Percentiles rank a stretch among this genome's conserved stretches.
Conservation (phyloP, 2,329 filamentous ascomycete species). For the Cryphonectria naterciae region DNA sequence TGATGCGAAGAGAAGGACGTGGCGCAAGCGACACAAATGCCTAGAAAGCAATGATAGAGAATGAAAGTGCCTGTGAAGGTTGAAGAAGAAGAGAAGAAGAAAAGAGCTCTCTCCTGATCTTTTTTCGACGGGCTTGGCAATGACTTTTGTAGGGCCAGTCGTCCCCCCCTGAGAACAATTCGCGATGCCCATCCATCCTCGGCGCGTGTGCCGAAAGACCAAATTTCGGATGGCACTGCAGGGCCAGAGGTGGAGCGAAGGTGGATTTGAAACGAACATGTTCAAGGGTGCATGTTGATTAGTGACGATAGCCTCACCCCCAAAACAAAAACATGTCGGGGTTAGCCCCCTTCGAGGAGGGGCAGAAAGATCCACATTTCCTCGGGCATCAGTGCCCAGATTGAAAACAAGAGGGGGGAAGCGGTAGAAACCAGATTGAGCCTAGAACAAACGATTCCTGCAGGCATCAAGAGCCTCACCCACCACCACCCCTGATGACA, state of each 20-base stretch:
- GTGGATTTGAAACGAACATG: conserved; percentile 19
- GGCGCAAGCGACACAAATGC: conserved; percentile 24
- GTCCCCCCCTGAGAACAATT: background rate
- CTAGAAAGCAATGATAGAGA: conserved; percentile 16
- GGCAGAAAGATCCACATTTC: background rate
- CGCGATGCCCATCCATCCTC: conserved; percentile 11
- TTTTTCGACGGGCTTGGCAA: conserved; percentile 8
- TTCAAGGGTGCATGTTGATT: background rate
- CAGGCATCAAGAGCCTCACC: conserved; percentile 13
- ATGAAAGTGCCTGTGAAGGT: conserved; percentile 20
- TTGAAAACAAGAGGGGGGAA: background rate
- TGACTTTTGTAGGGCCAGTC: conserved; percentile 13
- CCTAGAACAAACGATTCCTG: conserved; percentile 8
- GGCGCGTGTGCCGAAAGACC: conserved; percentile 10
- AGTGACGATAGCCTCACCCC: conserved; percentile 1
- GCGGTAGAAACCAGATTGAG: background rate
- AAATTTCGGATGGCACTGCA: conserved; percentile 22
- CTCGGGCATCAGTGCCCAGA: background rate
- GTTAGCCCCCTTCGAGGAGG: background rate
- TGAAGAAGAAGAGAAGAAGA: conserved; percentile 13
- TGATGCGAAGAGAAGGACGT: conserved; percentile 22
- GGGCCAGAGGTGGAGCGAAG: conserved; percentile 13
- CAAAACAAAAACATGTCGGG: too few relatives aligned
- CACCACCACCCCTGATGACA: conserved; percentile 7
- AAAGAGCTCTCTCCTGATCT: conserved; percentile 8